Base-by-base conservation (phyloP, 768 basidiomycete genomes). In the Kwoniella bestiolae region DNA sequence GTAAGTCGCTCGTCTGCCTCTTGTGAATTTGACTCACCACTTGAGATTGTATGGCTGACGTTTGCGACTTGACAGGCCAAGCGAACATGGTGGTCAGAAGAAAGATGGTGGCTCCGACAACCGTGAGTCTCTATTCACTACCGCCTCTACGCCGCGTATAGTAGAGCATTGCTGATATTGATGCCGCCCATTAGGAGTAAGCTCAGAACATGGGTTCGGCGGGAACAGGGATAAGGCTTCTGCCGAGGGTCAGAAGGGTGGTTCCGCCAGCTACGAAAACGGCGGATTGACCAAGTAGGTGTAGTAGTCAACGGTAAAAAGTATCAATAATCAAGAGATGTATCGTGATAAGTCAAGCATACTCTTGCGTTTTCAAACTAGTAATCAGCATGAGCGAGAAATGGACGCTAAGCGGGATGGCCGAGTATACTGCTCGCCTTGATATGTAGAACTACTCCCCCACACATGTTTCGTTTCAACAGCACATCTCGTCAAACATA, bases 221-320 rank as follows among this genome's bases (percentile, higher is more conserved):
- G 75, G 75, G 46, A 68, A 77, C 38, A 53, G 60, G 21, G 71
- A 77, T 63, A 16, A 28, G 25, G 76, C 78, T 28, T 67, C 65
- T 31, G 71, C 72, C 26, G 74, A 71, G n/a, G 78, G 78, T 11
- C 57, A 76, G 71, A 75, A 76, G 70, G 78, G 78, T 21, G 78
- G 78, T 34, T 70, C 69, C 2, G 75, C 77, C 14, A 73, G 71
- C 56, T 79, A 79, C 69, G 77, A 79, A n/a, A 76, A 79, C 52
- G 77, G 69, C 25, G 75, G 77, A 52, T 56, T 79, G 29, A 74
- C 72, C 51, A 63, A 75, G 60, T 78, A 73, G 34, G n/a, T 47
- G 38, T 5, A 41, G 38, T 41, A 41, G 7, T 41, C 38, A 41
- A 18, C 12, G 18, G 11, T 41, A 14, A 14, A 41, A 41, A 3